Base-by-base conservation (phyloP, 495 filamentous ascomycete species). In the Astrothelium subdiscretum region DNA sequence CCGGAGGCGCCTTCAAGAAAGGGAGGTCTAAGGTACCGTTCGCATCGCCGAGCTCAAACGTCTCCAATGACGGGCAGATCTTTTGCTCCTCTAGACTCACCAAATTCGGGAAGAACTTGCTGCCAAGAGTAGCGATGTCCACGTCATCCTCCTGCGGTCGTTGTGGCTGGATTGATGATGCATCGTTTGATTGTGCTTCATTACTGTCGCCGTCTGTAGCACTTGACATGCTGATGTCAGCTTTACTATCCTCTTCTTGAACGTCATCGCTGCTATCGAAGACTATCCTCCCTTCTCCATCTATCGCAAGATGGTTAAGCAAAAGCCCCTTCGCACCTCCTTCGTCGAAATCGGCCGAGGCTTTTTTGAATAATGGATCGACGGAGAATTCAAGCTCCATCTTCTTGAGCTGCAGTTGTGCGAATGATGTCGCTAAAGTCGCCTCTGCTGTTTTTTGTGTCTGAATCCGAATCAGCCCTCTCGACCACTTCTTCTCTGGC, bases 341-440 rank as follows among this genome's bases (percentile, higher is more conserved):
- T 76, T 99, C 94, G 69, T 99, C 94, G 69, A 97, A 97, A 72
- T 99, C 94, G 26, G 94, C 94, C 2, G 92, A 92, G 0, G 91
- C 95, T 69, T 99, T 99, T 71, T 97, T 97, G 82, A 97, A 99
- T 8, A 99, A 76, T 2, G 94, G 94, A 68, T 99, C 94, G 27
- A 99, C 94, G 1, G 91, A 87, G 65, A 99, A 96, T 69, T 99
- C 94, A 32, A 97, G 82, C 66, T 99, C 94, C 65, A 97, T 90
- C 70, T 97, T 97, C 72, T 99, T 97, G 57, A 97, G 79, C 73
- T 95, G 91, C 59, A 99, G 71, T 1, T 91, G 85, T 22, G 87
- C 81, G 71, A 97, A 97, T 0, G 89, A 91, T 0, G 87, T 85
- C 22, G 88, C 94, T 26, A 99, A 78, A 0, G 94, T 99, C 32